Percentiles rank a stretch among this genome's conserved stretches.
Evolutionary conservation across 2,329 filamentous ascomycete species (phyloP).

Genomic region (Zarea fungicola): DNA sequence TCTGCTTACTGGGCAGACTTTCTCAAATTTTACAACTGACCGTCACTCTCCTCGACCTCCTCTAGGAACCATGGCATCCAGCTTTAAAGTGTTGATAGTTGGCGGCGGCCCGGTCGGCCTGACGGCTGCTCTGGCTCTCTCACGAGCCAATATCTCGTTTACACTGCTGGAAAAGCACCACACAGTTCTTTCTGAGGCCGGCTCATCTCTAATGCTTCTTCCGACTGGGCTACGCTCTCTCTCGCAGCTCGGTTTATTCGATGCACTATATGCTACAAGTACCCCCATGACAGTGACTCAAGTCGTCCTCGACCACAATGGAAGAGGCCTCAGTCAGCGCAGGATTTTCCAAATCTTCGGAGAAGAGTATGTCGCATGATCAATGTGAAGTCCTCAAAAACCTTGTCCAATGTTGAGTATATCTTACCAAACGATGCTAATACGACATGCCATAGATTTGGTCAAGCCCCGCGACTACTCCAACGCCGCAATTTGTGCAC

Average conservation of each 20-base stretch:
- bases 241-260: not conserved
- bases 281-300: not conserved
- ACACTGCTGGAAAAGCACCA: slow-evolving; percentile 1
- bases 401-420: not conserved
- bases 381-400: not conserved
- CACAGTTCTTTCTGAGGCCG: not conserved
- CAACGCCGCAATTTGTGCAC: not conserved
- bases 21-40: too few relatives aligned
- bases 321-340: not conserved
- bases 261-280: not conserved
- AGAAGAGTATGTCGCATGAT: not conserved
- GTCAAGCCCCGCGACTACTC: not conserved
- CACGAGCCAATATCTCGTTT: not conserved
- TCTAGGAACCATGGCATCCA: not conserved
- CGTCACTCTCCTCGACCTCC: too few relatives aligned
- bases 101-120: slow-evolving; percentile 12
- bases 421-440: not conserved
- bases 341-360: not conserved
- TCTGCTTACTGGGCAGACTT: too few relatives aligned
- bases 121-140: slow-evolving; percentile 1
- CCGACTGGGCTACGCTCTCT: not conserved
- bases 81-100: not conserved
- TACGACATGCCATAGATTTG: not conserved
- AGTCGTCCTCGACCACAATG: not conserved
- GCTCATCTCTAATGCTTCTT: not conserved